Evolutionary conservation across 176 grass and related monocot genomes (phyloP).

Genomic region (Thalia dealbata): DNA sequence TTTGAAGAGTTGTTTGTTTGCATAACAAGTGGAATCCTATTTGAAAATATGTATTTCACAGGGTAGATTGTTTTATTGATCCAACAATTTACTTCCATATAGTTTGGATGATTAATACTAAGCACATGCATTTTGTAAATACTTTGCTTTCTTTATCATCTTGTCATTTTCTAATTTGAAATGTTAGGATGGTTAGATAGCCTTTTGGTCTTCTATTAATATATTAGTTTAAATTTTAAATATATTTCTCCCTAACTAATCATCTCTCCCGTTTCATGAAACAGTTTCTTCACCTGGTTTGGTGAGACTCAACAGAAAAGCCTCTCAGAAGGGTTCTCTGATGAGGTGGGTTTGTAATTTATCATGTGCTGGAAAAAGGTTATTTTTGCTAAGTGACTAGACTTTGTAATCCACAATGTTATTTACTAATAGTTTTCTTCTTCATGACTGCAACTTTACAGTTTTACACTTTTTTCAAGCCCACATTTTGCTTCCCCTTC

Average conservation of each 20-base stretch:
- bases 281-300: slow-evolving; percentile 45
- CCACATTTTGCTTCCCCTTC: too few species aligned
- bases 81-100: too few species aligned
- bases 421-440: too few species aligned
- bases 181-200: neutral
- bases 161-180: neutral
- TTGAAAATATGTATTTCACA: too few species aligned
- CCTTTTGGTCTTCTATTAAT: too few species aligned
- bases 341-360: slow-evolving; percentile 12
- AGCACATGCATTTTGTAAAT: neutral
- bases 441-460: neutral
- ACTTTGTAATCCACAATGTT: neutral
- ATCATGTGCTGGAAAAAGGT: neutral
- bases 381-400: neutral
- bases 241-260: neutral
- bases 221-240: neutral
- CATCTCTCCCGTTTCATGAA: neutral
- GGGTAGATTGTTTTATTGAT: too few species aligned
- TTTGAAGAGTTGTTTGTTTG: too few species aligned
- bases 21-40: too few species aligned
- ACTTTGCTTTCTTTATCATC: neutral
- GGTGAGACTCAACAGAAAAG: slow-evolving; percentile 11
- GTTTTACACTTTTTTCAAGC: too few species aligned
- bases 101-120: too few species aligned
- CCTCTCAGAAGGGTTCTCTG: slow-evolving; percentile 8